Conservation (phyloP, 345 rosid species). For the Psidium guajava region DNA sequence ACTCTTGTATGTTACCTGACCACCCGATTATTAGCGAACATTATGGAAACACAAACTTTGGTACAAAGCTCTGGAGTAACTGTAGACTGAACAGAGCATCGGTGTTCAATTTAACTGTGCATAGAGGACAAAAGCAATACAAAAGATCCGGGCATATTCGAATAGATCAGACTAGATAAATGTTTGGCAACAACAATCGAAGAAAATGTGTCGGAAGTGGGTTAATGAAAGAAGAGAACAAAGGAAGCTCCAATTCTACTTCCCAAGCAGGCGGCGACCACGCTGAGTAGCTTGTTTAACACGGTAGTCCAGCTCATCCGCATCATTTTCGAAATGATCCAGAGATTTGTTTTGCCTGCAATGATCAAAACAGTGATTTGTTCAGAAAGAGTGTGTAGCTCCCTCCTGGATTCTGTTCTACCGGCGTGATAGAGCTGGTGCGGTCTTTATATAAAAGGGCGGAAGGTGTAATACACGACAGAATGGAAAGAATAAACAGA, state of each 20-base stretch:
- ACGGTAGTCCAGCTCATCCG: too few relatives aligned
- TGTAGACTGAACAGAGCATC: neutral
- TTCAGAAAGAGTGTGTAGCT: neutral
- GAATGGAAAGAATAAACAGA: neutral
- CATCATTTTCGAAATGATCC: too few relatives aligned
- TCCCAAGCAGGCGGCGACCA: too few relatives aligned
- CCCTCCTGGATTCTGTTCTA: neutral
- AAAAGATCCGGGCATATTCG: neutral
- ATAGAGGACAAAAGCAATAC: neutral
- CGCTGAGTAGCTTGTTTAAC: too few relatives aligned
- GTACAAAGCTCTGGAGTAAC: neutral
- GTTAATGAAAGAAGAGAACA: neutral
- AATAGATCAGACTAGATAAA: neutral
- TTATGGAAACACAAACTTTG: neutral
- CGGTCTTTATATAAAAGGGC: neutral
- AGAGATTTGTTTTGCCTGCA: too few relatives aligned
- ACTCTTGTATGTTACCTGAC: neutral
- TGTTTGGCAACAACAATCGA: neutral
- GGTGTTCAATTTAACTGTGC: neutral
- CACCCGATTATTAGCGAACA: neutral
- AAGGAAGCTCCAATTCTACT: slow-evolving; percentile 21
- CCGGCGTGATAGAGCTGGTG: neutral
- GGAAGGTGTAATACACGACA: neutral
- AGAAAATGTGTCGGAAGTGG: neutral
- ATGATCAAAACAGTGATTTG: too few relatives aligned